Base-by-base conservation (phyloP, 164 flowering plant genomes). In the Taxillus chinensis region DNA sequence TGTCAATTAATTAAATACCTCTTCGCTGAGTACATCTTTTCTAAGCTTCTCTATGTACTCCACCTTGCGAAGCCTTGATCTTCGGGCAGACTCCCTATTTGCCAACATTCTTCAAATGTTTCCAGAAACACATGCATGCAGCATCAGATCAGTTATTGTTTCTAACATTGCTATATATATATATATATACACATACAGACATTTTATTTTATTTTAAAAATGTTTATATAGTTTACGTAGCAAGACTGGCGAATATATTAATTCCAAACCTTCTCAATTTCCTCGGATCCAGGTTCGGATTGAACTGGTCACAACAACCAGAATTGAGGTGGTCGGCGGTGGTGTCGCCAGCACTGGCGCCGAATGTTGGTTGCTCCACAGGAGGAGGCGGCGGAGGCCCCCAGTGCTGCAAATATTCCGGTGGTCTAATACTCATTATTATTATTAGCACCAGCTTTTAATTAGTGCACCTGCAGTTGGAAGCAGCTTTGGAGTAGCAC, bases 21-120 rank as follows among this genome's bases (percentile, higher is more conserved):
- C 57, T 54, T 54, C 57, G 3, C 39, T 6, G 39, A 54, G 7
- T 8, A 54, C 9, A 3, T 54, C 57, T 15, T 54, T 54, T 54
- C 11, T 54, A 54, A 54, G 57, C 39, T 17, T 54, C 37, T 54
- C 57, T 15, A 54, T 54, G 12, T 54, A 27, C 39, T 54, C 39
- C 3, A 54, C 9, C 11, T 54, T 54, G 17, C 57, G 57, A 54
- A 54, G 57, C 39, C 57, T 39, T 7, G 57, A 54, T 54, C 57
- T 54, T 2, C 57, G 57, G 11, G 57, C 57, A 27, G 57, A 54
- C 39, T 54, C 57, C 10, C 57, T 54, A 39, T 54, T 54, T 17
- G 57, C 57, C 17, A 54, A 39, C 57, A 54, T 54, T 27, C 57
- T 54, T 5, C 3, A 54, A 54, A 5, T 15, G 5, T 9, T 9